These are phyloP conservation scores for Gloeopeniophorella convolvens DNA, from an alignment of 768 basidiomycete species.

Conservation along the genomic window DNA sequence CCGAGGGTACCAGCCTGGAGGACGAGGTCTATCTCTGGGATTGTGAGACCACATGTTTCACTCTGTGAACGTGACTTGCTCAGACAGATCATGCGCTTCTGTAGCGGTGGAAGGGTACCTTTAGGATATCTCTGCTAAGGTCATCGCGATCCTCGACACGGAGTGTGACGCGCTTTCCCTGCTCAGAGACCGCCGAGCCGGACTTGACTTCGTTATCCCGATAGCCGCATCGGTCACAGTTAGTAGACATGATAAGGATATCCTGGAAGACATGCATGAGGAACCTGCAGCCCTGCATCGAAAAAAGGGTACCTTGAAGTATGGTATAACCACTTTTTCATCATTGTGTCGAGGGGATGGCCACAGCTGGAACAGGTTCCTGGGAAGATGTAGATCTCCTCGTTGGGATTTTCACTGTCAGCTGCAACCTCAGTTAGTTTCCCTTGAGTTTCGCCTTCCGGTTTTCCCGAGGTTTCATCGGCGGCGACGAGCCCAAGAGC, in stretches of 20 bases:
- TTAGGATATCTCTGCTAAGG: conserved; percentile 86
- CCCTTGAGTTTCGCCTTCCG: conserved; percentile 9
- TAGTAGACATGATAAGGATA: conserved; percentile 96
- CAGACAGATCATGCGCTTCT: background rate
- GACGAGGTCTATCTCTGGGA: conserved; percentile 92
- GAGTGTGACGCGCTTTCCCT: conserved; percentile 82
- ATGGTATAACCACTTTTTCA: conserved; percentile 97
- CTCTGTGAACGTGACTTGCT: conserved; percentile 47
- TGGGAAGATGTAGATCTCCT: conserved; percentile 86
- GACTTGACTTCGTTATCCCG: conserved; percentile 98
- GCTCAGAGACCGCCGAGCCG: conserved; percentile 78
- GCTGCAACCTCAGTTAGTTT: conserved; percentile 22
- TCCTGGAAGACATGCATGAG: conserved; percentile 47
- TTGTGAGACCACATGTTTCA: conserved; percentile 81
- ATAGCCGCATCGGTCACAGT: conserved; percentile 93
- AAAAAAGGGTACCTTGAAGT: conserved; percentile 67
- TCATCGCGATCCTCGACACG: conserved; percentile 92
- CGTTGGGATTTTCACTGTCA: conserved; percentile 43
- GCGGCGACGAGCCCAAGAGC: conserved; percentile 62
- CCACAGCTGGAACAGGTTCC: conserved; percentile 88
- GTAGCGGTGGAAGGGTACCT: conserved; percentile 44
- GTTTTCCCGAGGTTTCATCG: conserved; percentile 31
- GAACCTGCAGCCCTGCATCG: background rate
- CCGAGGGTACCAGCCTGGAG: conserved; percentile 92
- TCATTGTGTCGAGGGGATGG: conserved; percentile 72